phyloP scores from a whole-genome alignment of 306 rosid genomes.

The Gastrolobium bilobum region DNA sequence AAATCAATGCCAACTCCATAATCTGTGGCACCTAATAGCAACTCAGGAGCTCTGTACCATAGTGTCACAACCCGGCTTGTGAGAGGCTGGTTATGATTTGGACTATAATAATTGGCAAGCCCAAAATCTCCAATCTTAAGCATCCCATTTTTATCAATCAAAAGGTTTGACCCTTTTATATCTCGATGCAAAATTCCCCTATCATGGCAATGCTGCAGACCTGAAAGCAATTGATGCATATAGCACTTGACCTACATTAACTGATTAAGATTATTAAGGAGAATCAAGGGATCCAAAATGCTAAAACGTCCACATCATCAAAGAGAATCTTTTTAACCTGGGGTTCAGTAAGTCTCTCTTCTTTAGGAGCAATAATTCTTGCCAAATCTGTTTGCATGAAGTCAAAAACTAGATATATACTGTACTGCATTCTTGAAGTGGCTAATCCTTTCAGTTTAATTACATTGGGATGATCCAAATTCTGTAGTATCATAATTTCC shows the following conservation, averaged over 20 bases:
- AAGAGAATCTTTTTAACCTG: constrained; percentile 66
- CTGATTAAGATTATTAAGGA: constrained; percentile 47
- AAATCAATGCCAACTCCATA: constrained; percentile 91
- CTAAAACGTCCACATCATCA: neutral
- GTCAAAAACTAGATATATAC: constrained; percentile 91
- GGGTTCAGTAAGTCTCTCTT: constrained; percentile 74
- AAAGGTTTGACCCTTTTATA: constrained; percentile 87
- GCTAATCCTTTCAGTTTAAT: constrained; percentile 90
- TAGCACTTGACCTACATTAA: constrained; percentile 87
- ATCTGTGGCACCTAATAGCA: constrained; percentile 78
- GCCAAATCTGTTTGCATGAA: constrained; percentile 93
- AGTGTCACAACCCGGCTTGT: constrained; percentile 95
- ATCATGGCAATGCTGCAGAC: constrained; percentile 91
- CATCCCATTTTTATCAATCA: constrained; percentile 83
- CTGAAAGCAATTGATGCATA: constrained; percentile 92
- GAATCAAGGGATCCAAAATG: constrained; percentile 39
- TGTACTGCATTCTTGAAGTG: constrained; percentile 91
- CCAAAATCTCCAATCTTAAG: constrained; percentile 96
- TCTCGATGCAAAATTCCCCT: constrained; percentile 92
- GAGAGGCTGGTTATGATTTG: constrained; percentile 60
- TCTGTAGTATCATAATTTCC: constrained; percentile 79
- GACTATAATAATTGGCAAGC: constrained; percentile 74
- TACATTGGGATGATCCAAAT: constrained; percentile 88
- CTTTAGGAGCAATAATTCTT: constrained; percentile 64
- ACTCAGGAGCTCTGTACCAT: constrained; percentile 95